Conservation (phyloP, 2,329 filamentous ascomycete genomes). For the Arthroderma uncinatum region DNA sequence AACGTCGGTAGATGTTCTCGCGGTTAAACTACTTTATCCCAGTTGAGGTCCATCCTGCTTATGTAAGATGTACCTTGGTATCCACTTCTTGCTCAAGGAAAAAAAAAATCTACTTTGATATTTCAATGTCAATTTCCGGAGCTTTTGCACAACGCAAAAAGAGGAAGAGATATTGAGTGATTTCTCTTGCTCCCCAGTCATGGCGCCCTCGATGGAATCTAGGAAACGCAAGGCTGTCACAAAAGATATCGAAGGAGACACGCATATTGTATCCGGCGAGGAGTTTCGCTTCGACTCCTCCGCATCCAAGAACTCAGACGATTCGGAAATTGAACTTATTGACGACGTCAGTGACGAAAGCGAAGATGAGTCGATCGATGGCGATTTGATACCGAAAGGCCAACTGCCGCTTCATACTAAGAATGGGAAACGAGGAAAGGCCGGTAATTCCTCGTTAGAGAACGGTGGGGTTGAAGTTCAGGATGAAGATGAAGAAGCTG, state of each 20-base stretch:
- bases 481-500: background rate
- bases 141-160: background rate
- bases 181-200: conserved; percentile 11
- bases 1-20: too few species aligned
- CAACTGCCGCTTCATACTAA: conserved; percentile 30
- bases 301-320: conserved; percentile 31
- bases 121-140: background rate
- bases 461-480: background rate
- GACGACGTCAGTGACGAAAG: conserved; percentile 43
- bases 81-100: background rate
- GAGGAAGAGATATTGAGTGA: background rate
- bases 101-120: conserved; percentile 2
- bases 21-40: too few species aligned
- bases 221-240: conserved; percentile 57
- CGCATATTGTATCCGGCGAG: conserved; percentile 45
- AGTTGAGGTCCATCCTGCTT: background rate
- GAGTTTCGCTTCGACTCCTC: conserved; percentile 42
- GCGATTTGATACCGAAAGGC: conserved; percentile 17
- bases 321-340: conserved; percentile 44
- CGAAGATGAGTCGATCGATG: conserved; percentile 17
- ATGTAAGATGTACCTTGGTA: background rate
- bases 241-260: conserved; percentile 40
- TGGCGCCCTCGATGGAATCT: conserved; percentile 30
- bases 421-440: background rate
- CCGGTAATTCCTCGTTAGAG: background rate